These are phyloP conservation scores for Rhodotorula sp. DNA, from an alignment of 1,284 basidiomycete species.

Conservation along the genomic window DNA sequence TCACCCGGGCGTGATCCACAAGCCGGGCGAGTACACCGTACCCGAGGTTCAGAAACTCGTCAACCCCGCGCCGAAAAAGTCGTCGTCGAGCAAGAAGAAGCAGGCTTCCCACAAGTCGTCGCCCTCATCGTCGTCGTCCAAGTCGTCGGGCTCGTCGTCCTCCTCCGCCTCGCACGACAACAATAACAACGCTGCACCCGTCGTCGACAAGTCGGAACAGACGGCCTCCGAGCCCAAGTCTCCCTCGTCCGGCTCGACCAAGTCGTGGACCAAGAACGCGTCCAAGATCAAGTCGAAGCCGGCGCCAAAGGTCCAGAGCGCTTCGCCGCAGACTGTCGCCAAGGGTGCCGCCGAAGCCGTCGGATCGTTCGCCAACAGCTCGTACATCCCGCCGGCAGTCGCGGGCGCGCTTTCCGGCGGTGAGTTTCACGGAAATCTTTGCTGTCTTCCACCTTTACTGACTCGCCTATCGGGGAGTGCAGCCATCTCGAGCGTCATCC, in stretches of 20 bases:
- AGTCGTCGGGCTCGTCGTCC: background rate
- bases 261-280: conserved; percentile 11
- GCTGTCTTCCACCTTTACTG: background rate
- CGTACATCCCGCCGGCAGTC: conserved; percentile 26
- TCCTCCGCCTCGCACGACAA: conserved; percentile 1
- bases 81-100: conserved; percentile 6
- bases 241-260: background rate
- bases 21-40: conserved; percentile 12
- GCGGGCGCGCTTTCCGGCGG: conserved; percentile 31
- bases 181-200: background rate
- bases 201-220: background rate
- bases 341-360: conserved; percentile 36
- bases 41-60: conserved; percentile 23
- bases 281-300: conserved; percentile 20
- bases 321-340: conserved; percentile 30
- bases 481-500: conserved; percentile 33
- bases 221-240: background rate
- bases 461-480: background rate
- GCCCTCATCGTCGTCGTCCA: background rate
- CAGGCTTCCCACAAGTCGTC: background rate
- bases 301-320: conserved; percentile 30
- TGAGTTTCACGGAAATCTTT: background rate
- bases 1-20: conserved; percentile 33
- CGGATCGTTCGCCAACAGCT: conserved; percentile 27
- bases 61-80: background rate